Conservation (phyloP, 106 monocot genomes). For the Amphibolis antarctica region DNA sequence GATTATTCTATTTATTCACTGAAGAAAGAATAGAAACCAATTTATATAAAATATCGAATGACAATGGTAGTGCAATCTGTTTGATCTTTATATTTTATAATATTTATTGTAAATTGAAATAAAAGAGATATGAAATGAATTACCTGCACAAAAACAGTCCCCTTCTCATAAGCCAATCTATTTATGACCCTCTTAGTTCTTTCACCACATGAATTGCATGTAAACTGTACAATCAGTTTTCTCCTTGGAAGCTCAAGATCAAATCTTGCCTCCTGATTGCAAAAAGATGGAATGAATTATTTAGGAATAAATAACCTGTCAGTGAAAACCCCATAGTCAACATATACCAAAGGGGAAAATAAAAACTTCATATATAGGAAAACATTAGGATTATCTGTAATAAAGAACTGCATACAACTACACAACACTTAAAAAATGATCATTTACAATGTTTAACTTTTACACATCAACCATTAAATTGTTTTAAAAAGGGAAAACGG, state of each 20-base stretch:
- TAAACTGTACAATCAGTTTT: slow-evolving; percentile 22
- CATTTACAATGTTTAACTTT: no score
- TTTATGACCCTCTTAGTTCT: slow-evolving; percentile 20
- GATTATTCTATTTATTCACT: no score
- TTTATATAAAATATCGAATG: no score
- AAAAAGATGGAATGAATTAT: not conserved
- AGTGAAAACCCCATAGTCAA: no score
- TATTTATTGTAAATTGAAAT: no score
- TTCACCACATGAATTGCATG: slow-evolving; percentile 22
- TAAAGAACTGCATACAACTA: not conserved
- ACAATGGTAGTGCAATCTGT: no score
- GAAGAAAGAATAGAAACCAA: no score
- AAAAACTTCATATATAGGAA: not conserved
- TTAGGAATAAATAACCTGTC: not conserved
- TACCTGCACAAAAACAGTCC: slow-evolving; percentile 31
- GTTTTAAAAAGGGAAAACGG: no score
- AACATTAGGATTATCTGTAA: not conserved
- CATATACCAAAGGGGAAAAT: not conserved
- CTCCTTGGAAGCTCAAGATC: slow-evolving; percentile 17
- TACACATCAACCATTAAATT: no score
- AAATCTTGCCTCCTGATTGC: slow-evolving; percentile 9
- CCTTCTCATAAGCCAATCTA: slow-evolving; percentile 20
- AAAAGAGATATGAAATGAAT: not conserved
- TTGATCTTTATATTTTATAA: no score
- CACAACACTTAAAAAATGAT: no score